Conservation (phyloP, 1,284 basidiomycete genomes). For the Salmacisia buchloeana region DNA sequence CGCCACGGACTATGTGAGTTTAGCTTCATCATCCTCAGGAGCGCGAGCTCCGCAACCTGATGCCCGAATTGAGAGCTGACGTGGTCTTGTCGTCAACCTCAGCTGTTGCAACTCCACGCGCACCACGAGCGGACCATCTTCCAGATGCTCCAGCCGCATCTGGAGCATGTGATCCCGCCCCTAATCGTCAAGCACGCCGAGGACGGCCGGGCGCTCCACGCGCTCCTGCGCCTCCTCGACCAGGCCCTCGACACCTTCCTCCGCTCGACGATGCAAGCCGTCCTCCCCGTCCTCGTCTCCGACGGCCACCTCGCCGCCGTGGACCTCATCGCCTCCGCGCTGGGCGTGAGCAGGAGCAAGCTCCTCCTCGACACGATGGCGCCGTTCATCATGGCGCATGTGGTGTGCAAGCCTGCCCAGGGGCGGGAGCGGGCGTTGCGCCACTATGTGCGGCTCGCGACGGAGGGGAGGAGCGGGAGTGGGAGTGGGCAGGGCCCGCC, state of each 20-base stretch:
- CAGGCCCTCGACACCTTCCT: slow-evolving; percentile 43
- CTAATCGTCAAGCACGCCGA: slow-evolving; percentile 21
- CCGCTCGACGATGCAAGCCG: slow-evolving; percentile 38
- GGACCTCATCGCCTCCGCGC: slow-evolving; percentile 32
- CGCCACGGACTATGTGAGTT: slow-evolving; percentile 11
- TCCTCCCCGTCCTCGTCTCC: slow-evolving; percentile 35
- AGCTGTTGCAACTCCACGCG: slow-evolving; percentile 36
- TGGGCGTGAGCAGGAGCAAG: slow-evolving; percentile 28
- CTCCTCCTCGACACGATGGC: slow-evolving; percentile 41
- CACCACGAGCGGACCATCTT: slow-evolving; percentile 37
- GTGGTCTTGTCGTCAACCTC: neutral
- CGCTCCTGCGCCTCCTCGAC: slow-evolving; percentile 36
- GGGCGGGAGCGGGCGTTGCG: slow-evolving; percentile 4
- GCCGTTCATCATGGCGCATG: slow-evolving; percentile 33
- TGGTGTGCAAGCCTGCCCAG: slow-evolving; percentile 37
- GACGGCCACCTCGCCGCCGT: slow-evolving; percentile 23
- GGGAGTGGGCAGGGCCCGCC: neutral
- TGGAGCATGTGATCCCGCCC: slow-evolving; percentile 28
- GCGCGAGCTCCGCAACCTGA: slow-evolving; percentile 35
- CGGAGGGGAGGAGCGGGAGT: neutral
- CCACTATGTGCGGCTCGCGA: slow-evolving; percentile 6
- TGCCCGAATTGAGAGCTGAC: too few species aligned
- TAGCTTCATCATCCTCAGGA: slow-evolving; percentile 22
- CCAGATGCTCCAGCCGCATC: slow-evolving; percentile 40
- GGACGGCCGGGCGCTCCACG: slow-evolving; percentile 2